These are phyloP conservation scores for Trichomonas tenax DNA, from an alignment of 208 protist genomes.

Conservation along the genomic window DNA sequence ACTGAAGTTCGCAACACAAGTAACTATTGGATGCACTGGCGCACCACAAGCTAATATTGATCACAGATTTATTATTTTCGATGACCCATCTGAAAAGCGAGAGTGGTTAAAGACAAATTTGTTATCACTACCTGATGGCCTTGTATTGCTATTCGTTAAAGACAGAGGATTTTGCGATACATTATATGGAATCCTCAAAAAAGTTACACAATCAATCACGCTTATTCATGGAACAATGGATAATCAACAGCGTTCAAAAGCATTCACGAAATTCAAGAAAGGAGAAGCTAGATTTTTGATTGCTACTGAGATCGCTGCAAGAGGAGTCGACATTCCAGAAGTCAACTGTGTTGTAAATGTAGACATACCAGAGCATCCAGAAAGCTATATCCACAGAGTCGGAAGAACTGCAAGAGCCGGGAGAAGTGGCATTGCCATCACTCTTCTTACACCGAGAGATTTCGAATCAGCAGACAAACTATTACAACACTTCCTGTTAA, in stretches of 20 bases:
- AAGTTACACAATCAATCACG: not conserved
- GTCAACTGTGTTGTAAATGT: not conserved
- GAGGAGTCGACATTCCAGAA: not conserved
- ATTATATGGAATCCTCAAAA: not conserved
- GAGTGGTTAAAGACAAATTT: not conserved
- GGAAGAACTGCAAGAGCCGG: slow-evolving; percentile 84
- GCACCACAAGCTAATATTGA: not conserved
- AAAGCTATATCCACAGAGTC: slow-evolving; percentile 81
- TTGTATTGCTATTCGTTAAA: not conserved
- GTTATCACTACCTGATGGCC: not conserved
- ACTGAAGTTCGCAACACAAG: not conserved
- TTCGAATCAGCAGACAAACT: not conserved
- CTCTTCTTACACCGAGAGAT: slow-evolving; percentile 76
- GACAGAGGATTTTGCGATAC: not conserved
- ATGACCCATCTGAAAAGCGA: not conserved
- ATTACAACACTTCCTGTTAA: not conserved
- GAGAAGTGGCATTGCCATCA: slow-evolving; percentile 65
- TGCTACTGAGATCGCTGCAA: not conserved
- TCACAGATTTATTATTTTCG: not conserved
- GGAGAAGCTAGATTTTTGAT: not conserved
- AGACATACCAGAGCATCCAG: not conserved
- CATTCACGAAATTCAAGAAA: not conserved
- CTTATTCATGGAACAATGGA: not conserved
- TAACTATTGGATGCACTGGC: not conserved
- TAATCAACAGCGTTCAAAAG: not conserved